These are phyloP conservation scores for Plasmodium gallinaceum DNA, from an alignment of 169 alveolate species.

Conservation along the genomic window DNA sequence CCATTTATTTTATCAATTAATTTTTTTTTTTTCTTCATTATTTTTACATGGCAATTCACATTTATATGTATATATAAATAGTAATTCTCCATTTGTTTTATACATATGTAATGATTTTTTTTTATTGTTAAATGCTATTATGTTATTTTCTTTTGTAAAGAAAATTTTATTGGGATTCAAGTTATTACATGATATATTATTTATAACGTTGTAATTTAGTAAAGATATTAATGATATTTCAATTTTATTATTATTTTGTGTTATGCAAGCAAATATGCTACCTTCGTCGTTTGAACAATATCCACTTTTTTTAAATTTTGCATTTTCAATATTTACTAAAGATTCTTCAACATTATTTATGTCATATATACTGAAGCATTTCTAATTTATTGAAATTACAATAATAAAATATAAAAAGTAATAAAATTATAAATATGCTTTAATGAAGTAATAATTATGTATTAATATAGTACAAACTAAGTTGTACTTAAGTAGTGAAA, in stretches of 20 bases:
- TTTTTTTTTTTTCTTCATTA: background rate
- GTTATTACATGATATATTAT: slow-evolving; percentile 8
- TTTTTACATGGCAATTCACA: slow-evolving; percentile 19
- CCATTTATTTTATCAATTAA: background rate
- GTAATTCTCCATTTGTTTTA: slow-evolving; percentile 28
- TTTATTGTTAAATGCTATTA: slow-evolving; percentile 25
- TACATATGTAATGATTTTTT: slow-evolving; percentile 28
- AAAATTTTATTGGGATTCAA: slow-evolving; percentile 24
- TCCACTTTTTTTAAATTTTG: slow-evolving; percentile 16
- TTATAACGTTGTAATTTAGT: slow-evolving; percentile 17
- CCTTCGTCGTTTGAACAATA: slow-evolving; percentile 23
- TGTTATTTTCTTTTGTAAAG: background rate
- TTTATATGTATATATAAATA: slow-evolving; percentile 10
- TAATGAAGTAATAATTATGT: too few species aligned
- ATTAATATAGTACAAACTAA: too few species aligned
- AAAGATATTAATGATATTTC: slow-evolving; percentile 23
- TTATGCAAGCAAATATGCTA: slow-evolving; percentile 30
- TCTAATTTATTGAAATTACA: background rate
- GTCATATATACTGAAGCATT: slow-evolving; percentile 31
- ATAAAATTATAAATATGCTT: too few species aligned
- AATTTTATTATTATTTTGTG: slow-evolving; percentile 18
- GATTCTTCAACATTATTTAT: slow-evolving; percentile 15
- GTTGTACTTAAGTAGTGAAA: too few species aligned
- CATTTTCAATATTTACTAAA: slow-evolving; percentile 34
- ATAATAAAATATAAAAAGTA: too few species aligned